Conservation (phyloP, 2,329 filamentous ascomycete species). For the Drechmeria coniospora region DNA sequence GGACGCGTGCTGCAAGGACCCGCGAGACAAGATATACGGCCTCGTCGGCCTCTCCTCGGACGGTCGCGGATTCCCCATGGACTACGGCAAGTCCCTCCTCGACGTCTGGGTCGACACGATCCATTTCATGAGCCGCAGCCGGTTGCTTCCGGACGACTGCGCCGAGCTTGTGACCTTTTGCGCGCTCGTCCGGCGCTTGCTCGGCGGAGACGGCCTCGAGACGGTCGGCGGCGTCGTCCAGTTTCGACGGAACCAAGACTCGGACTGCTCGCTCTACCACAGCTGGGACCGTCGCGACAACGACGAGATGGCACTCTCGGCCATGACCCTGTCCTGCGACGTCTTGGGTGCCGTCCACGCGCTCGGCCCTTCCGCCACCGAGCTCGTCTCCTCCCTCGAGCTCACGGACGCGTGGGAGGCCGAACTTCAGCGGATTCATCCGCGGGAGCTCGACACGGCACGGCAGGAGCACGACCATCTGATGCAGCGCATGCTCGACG, state of each 20-base stretch:
- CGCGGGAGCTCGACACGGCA: constrained; percentile 3
- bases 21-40: constrained; percentile 13
- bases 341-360: constrained; percentile 4
- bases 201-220: constrained; percentile 4
- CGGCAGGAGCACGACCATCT: constrained; percentile 4
- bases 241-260: constrained; percentile 1
- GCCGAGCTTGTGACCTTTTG: constrained; percentile 3
- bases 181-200: constrained; percentile 2
- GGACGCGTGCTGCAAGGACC: constrained; percentile 5
- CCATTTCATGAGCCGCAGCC: constrained; percentile 6
- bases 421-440: constrained; percentile 5
- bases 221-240: constrained; percentile 4
- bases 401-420: constrained; percentile 4
- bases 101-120: constrained; percentile 11
- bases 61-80: constrained; percentile 6
- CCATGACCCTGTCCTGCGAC: constrained; percentile 2
- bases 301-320: constrained; percentile 4
- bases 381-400: constrained; percentile 4
- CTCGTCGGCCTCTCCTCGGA: constrained; percentile 9
- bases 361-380: constrained; percentile 3
- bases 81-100: constrained; percentile 10
- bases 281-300: background rate
- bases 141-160: constrained; percentile 2
- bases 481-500: constrained; percentile 4
- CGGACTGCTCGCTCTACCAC: constrained; percentile 2